Conservation (phyloP, 2,329 filamentous ascomycete genomes). For the Penicillium fuscoglaucum region DNA sequence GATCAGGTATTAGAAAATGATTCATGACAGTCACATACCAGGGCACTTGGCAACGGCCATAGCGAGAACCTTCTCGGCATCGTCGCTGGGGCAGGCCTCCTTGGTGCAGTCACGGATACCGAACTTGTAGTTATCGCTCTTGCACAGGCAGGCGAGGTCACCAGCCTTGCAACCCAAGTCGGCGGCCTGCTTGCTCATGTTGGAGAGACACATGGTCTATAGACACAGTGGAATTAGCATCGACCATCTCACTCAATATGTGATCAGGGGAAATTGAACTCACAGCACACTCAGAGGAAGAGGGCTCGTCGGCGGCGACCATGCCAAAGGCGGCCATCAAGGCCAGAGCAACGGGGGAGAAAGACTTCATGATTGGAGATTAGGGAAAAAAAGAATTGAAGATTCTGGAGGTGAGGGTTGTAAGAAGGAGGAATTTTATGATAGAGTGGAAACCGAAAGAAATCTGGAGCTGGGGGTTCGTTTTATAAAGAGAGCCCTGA, state of each 20-base stretch:
- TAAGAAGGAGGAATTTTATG: background rate
- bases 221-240: background rate
- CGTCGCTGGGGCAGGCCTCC: constrained; percentile 45
- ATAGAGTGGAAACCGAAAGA: background rate
- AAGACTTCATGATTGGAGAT: constrained; percentile 32
- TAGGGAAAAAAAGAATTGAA: background rate
- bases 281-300: constrained; percentile 36
- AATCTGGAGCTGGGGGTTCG: constrained; percentile 4
- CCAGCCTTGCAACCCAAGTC: constrained; percentile 42
- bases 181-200: constrained; percentile 44
- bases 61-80: constrained; percentile 34
- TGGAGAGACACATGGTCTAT: constrained; percentile 48
- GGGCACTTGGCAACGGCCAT: constrained; percentile 41
- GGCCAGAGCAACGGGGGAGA: constrained; percentile 31
- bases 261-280: background rate
- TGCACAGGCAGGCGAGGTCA: constrained; percentile 46
- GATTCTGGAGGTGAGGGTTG: background rate
- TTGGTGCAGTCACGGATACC: constrained; percentile 50
- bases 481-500: constrained; percentile 22
- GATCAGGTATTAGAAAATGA: background rate
- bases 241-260: background rate
- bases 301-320: constrained; percentile 25
- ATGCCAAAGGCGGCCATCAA: constrained; percentile 32
- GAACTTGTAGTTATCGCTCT: constrained; percentile 42
- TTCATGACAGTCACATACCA: constrained; percentile 17